phyloP scores from a whole-genome alignment of 2,329 filamentous ascomycete genomes.

The Colletotrichum destructivum region DNA sequence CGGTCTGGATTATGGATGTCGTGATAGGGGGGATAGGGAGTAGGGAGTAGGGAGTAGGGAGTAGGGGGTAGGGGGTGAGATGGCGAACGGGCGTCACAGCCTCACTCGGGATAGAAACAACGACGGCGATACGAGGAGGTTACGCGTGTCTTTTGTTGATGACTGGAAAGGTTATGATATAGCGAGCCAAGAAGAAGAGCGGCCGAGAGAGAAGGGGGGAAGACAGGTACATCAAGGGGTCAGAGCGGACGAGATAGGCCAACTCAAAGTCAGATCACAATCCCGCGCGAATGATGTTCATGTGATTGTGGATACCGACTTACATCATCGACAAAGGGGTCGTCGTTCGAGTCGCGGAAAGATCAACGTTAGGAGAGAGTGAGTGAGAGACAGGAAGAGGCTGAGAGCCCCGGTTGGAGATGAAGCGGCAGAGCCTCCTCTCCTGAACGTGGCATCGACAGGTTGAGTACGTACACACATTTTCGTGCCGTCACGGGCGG shows the following conservation, averaged over 20 bases:
- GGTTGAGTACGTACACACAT: not conserved
- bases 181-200: constrained; percentile 1
- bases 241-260: not conserved
- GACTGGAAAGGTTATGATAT: constrained; percentile 5
- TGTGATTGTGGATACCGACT: constrained; percentile 34
- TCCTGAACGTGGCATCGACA: not conserved
- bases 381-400: no score
- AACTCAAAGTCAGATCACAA: constrained; percentile 32
- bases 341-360: constrained; percentile 8
- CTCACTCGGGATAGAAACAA: constrained; percentile 39
- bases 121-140: constrained; percentile 9
- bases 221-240: no score
- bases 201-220: not conserved
- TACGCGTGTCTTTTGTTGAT: constrained; percentile 1
- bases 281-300: constrained; percentile 16
- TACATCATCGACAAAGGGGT: constrained; percentile 30
- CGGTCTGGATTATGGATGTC: not conserved
- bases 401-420: constrained; percentile 19
- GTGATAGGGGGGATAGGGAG: not conserved
- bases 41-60: no score
- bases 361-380: not conserved
- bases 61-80: not conserved
- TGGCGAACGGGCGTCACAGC: constrained; percentile 24
- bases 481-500: not conserved
- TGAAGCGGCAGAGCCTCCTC: constrained; percentile 31